Base-by-base conservation (phyloP, 352 stramenopile genomes). In the Elongisporangium undulatum region DNA sequence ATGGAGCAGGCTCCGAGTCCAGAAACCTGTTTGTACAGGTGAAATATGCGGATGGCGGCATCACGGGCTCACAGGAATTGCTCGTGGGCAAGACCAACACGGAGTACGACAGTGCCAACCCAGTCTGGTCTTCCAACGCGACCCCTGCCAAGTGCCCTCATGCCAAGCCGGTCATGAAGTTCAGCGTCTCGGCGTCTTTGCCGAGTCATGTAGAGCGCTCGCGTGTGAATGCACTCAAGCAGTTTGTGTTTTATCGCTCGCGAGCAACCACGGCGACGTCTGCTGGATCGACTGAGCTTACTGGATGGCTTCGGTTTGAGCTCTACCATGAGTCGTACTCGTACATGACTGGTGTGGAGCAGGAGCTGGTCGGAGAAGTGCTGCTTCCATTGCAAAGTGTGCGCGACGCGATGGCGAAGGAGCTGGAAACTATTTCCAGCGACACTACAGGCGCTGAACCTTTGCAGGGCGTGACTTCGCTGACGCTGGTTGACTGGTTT, bases 41-140 rank as follows among this genome's bases (percentile, higher is more conserved):
- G 26, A 89, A 89, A 48, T 85, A 78, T 55, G 82, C 77, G 21
- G 77, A 89, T 23, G 69, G 73, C 49, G 34, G 34, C 34, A 62
- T 76, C 17, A 66, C 61, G 58, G 79, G 67, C 34, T 79, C 75
- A 19, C 69, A 79, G 6, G 84, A 91, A 45, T 78, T 72, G 22
- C 63, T 81, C 2, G 79, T 95, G 17, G 86, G 86, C 6, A 86
- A 84, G 64, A 95, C 86, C 1, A 95, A 95, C 62, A 95, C 86
- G 0, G 86, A 95, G 60, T 95, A 95, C 45, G 82, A 92, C 34
- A 79, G 71, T 4, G 60, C 69, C 3, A 67, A 84, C 55, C 86
- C 86, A 0, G 72, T 90, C 9, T 95, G 81, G 69, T 92, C 82
- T 10, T 77, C 73, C 16, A 95, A 95, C 68, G 85, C 85, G 54